A percentile compares a stretch with the other conserved stretches of the same genome.
These are phyloP conservation scores for Gryganskiella cystojenkinii DNA, from an alignment of 192 early-diverging fungal genomes.

Conservation along the genomic window DNA sequence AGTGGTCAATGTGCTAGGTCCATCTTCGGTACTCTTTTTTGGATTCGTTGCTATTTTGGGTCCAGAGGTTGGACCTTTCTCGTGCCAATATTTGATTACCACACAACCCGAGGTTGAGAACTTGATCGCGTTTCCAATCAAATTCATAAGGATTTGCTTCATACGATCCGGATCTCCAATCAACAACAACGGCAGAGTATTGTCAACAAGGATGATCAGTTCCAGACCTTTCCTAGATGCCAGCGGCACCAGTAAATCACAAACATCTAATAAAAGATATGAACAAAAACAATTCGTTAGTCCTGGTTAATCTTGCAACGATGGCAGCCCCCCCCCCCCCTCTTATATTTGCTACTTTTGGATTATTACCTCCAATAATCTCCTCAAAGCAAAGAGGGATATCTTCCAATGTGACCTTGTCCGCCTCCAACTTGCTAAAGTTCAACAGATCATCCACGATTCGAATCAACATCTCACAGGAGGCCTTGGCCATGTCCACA, in stretches of 20 bases:
- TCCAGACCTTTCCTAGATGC: slow-evolving; percentile 70
- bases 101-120: slow-evolving; percentile 46
- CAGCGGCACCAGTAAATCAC: slow-evolving; percentile 71
- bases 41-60: too few species aligned
- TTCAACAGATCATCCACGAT: slow-evolving; percentile 64
- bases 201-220: slow-evolving; percentile 65
- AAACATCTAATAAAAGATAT: slow-evolving; percentile 40
- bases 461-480: slow-evolving; percentile 59
- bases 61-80: neutral
- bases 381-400: slow-evolving; percentile 57
- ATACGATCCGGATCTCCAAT: slow-evolving; percentile 76
- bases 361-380: slow-evolving; percentile 48
- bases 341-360: neutral
- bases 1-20: too few species aligned
- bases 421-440: slow-evolving; percentile 61
- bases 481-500: slow-evolving; percentile 62
- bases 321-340: too few species aligned
- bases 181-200: slow-evolving; percentile 64
- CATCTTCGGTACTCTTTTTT: too few species aligned
- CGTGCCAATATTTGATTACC: slow-evolving; percentile 46
- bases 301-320: too few species aligned
- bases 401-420: slow-evolving; percentile 58
- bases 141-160: slow-evolving; percentile 78
- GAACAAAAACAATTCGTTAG: neutral
- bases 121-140: slow-evolving; percentile 82